Evolutionary conservation across 805 yeast genomes (phyloP).

Genomic region (Suhomyces tanzawaensis): DNA sequence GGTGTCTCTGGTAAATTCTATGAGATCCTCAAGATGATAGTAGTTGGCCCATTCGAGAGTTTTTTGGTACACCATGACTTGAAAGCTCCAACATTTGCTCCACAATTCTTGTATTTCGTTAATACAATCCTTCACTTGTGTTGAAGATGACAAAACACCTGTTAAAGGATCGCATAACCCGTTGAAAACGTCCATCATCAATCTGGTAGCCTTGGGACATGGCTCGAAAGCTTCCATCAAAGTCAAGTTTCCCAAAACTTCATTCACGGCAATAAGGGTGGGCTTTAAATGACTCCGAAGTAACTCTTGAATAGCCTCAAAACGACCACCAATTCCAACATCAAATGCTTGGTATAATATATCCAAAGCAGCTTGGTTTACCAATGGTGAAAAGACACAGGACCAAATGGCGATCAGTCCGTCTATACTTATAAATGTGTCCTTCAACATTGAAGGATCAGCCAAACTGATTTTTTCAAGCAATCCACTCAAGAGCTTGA

Average conservation of each 20-base stretch:
- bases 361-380: constrained; percentile 69
- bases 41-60: constrained; percentile 75
- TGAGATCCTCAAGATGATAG: constrained; percentile 54
- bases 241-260: constrained; percentile 45
- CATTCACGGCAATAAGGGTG: constrained; percentile 49
- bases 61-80: constrained; percentile 62
- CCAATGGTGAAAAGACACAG: constrained; percentile 62
- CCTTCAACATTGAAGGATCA: constrained; percentile 24
- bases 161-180: constrained; percentile 63
- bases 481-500: constrained; percentile 18
- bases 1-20: constrained; percentile 84
- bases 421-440: constrained; percentile 22
- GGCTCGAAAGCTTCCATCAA: constrained; percentile 60
- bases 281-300: constrained; percentile 43
- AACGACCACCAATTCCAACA: constrained; percentile 58
- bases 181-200: constrained; percentile 68
- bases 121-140: constrained; percentile 8
- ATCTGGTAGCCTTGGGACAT: constrained; percentile 69
- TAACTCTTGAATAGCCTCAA: constrained; percentile 65
- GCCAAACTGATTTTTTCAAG: constrained; percentile 34
- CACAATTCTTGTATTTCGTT: constrained; percentile 49
- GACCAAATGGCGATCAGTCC: constrained; percentile 71
- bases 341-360: constrained; percentile 75
- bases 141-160: constrained; percentile 45
- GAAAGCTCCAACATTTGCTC: constrained; percentile 69